These are phyloP conservation scores for Neoboletus brunneissimus DNA, from an alignment of 768 basidiomycete genomes.

Conservation along the genomic window DNA sequence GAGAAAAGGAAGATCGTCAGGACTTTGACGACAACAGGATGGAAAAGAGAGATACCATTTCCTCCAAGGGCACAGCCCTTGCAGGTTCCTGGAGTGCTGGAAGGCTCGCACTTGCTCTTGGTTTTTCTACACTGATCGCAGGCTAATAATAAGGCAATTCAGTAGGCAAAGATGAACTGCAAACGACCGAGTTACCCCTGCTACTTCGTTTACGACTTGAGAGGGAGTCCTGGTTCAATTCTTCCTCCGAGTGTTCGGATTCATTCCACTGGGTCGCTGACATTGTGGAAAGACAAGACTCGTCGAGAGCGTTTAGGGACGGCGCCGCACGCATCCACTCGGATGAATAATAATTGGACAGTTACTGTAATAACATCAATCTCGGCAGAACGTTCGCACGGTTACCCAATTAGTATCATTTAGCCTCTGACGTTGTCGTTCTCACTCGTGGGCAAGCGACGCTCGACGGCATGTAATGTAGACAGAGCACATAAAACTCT, in stretches of 20 bases:
- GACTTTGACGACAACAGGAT: background rate
- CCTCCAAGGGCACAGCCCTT: slow-evolving; percentile 62
- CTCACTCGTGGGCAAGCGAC: background rate
- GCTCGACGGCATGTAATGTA: background rate
- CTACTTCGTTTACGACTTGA: slow-evolving; percentile 60
- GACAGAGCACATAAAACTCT: background rate
- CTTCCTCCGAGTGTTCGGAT: slow-evolving; percentile 61
- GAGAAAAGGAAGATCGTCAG: slow-evolving; percentile 21
- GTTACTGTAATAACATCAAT: slow-evolving; percentile 1
- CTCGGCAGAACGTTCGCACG: slow-evolving; percentile 19
- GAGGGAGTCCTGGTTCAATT: slow-evolving; percentile 40
- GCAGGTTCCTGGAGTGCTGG: slow-evolving; percentile 46
- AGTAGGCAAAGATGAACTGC: slow-evolving; percentile 8
- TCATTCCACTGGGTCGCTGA: slow-evolving; percentile 47
- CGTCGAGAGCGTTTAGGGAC: slow-evolving; percentile 1
- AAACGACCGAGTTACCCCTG: slow-evolving; percentile 43
- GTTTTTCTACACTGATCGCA: slow-evolving; percentile 88
- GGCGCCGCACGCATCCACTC: background rate
- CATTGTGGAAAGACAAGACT: slow-evolving; percentile 18
- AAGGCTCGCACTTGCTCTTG: slow-evolving; percentile 81
- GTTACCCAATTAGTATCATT: slow-evolving; percentile 1
- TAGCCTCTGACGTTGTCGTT: slow-evolving; percentile 3
- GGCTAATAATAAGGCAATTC: slow-evolving; percentile 41
- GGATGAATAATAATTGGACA: slow-evolving; percentile 8
- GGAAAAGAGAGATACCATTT: slow-evolving; percentile 40